Conservation (phyloP, 169 alveolate species). For the Eimeria zaria region DNA sequence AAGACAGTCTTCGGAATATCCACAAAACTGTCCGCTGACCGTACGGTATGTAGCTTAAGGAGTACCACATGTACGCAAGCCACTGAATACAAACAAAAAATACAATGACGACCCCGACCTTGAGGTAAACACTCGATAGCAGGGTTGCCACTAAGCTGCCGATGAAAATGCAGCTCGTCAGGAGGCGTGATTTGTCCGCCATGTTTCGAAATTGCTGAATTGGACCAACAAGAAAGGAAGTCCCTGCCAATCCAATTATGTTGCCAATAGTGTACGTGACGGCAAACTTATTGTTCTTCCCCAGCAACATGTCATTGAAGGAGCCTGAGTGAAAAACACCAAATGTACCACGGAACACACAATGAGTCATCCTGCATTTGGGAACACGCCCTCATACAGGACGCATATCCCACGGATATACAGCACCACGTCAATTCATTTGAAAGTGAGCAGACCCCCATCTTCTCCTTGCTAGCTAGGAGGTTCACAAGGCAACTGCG, state of each 20-base stretch:
- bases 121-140: constrained; percentile 55
- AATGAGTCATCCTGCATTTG: not conserved
- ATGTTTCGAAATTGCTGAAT: constrained; percentile 76
- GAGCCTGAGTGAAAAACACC: constrained; percentile 57
- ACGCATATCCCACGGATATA: not conserved
- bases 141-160: constrained; percentile 78
- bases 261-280: constrained; percentile 82
- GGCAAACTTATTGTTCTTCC: constrained; percentile 78
- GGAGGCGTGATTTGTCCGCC: constrained; percentile 78
- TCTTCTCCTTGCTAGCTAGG: not conserved
- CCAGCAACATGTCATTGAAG: constrained; percentile 76
- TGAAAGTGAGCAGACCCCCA: not conserved
- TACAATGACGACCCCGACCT: constrained; percentile 68
- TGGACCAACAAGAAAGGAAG: constrained; percentile 78
- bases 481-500: not conserved
- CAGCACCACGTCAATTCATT: not conserved
- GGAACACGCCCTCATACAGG: not conserved
- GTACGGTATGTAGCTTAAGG: constrained; percentile 83
- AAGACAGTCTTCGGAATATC: constrained; percentile 55
- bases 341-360: not conserved
- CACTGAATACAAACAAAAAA: constrained; percentile 76
- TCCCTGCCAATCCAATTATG: constrained; percentile 80
- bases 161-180: constrained; percentile 62
- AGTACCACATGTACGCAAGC: constrained; percentile 84
- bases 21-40: constrained; percentile 78